Evolutionary conservation across 768 basidiomycete genomes (phyloP).

Genomic region (Suillus alpinus): DNA sequence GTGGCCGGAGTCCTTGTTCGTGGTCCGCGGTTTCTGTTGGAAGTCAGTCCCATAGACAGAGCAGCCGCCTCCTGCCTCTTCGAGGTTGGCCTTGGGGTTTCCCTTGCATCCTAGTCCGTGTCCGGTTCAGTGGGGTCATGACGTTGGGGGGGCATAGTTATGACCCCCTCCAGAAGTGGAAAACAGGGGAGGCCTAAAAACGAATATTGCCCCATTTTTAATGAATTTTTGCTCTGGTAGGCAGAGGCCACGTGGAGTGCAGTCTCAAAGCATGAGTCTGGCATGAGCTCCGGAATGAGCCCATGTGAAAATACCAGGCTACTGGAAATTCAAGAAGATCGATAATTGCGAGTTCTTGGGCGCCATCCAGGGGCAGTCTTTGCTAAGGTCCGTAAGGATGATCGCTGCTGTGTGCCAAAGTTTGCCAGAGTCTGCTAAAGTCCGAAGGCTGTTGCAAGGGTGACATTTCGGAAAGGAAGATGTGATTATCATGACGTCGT

Average conservation of each 20-base stretch:
- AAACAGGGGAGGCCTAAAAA: not conserved
- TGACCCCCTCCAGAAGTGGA: not conserved
- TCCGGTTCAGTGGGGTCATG: too few relatives aligned
- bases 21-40: too few relatives aligned
- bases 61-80: too few relatives aligned
- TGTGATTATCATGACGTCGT: slow-evolving; percentile 2
- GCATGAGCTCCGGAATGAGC: not conserved
- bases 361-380: not conserved
- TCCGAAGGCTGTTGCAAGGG: not conserved
- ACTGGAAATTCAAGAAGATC: not conserved
- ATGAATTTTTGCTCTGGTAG: not conserved
- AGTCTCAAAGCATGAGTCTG: not conserved
- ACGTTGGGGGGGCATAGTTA: not conserved
- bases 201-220: too few relatives aligned
- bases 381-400: not conserved
- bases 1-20: too few relatives aligned
- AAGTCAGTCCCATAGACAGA: too few relatives aligned
- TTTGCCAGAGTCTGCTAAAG: not conserved
- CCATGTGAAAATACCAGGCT: not conserved
- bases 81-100: too few relatives aligned
- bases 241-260: not conserved
- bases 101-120: too few relatives aligned
- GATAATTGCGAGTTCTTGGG: not conserved
- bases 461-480: not conserved
- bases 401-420: not conserved